Evolutionary conservation across 352 stramenopile genomes (phyloP).

Genomic region (Pythium insidiosum): DNA sequence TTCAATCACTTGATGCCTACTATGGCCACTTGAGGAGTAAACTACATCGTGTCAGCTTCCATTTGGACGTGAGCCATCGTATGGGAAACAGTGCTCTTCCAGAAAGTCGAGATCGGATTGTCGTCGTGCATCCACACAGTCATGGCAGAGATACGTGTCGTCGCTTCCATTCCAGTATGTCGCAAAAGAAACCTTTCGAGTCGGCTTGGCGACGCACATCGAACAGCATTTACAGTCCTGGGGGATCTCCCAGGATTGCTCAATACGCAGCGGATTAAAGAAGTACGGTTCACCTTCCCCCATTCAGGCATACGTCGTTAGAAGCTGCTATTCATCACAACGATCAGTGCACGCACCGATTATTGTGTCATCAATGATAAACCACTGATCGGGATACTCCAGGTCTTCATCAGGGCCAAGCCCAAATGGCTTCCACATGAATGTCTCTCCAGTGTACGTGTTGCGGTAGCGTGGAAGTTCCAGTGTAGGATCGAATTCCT

Average conservation of each 20-base stretch:
- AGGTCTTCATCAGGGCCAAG: constrained; percentile 43
- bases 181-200: constrained; percentile 24
- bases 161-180: constrained; percentile 37
- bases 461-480: constrained; percentile 46
- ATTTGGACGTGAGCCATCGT: too few species aligned
- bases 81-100: constrained; percentile 24
- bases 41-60: too few species aligned
- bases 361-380: constrained; percentile 34
- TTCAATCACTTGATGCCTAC: too few species aligned
- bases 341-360: constrained; percentile 19
- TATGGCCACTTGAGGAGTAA: too few species aligned
- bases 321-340: too few species aligned
- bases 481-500: constrained; percentile 39
- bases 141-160: constrained; percentile 35
- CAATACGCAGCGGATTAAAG: constrained; percentile 50
- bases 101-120: constrained; percentile 7
- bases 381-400: constrained; percentile 46
- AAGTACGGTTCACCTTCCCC: constrained; percentile 63
- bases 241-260: constrained; percentile 47
- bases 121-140: constrained; percentile 25
- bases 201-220: constrained; percentile 11
- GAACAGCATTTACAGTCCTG: constrained; percentile 41
- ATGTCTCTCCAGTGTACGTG: constrained; percentile 25
- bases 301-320: too few species aligned
- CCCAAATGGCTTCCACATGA: constrained; percentile 36